Base-by-base conservation (phyloP, 2,329 filamentous ascomycete species). In the Raffaelea albimanens region DNA sequence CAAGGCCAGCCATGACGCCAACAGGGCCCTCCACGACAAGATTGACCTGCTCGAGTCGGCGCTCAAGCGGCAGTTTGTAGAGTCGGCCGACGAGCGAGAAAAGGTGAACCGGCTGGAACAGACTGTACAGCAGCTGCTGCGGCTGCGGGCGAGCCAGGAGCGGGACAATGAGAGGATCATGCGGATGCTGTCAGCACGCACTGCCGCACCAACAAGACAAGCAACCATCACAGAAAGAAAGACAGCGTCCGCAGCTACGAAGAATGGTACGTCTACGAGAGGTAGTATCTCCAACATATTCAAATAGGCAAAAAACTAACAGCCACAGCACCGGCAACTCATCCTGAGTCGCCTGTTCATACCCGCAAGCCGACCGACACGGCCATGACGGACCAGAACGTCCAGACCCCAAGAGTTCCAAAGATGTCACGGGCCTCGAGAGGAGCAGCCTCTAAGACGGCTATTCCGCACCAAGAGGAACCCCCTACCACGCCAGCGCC, bases 11-110 rank as follows among this genome's bases (percentile, higher is more conserved):
- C 46, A 49, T 18, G 49, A 53, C 4, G 36, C 42, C 14, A 43
- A 43, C 31, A 40, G 34, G 18, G 29, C 16, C 10, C 39, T 50
- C 3, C 49, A 53, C 14, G 33, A 34, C 23, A 50, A 52, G 19
- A 31, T 50, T 19, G 48, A 52, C 9, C 41, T 34, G 7, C 43
- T 55, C 5, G 53, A 55, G 23, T 16, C 33, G 18, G 46, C 38
- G 0, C 25, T 47, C 10, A 22, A 41, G 40, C 48, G 46, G 4
- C 47, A 52, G 14, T 47, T 46, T 2, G 40, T 44, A 5, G 47
- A 50, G 3, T 31, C 51, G 19, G 23, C 41, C 3, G 29, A 20
- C 14, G 38, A 53, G 23, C 40, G 33, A 3, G 31, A 48, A 11
- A 50, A 42, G 11, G 47, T 51, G 16, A 40, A 44, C 3, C 18